A percentile compares a stretch with the other conserved stretches of the same genome.
Evolutionary conservation across 2,329 filamentous ascomycete genomes (phyloP).

Genomic region (Aspergillus luchuensis): DNA sequence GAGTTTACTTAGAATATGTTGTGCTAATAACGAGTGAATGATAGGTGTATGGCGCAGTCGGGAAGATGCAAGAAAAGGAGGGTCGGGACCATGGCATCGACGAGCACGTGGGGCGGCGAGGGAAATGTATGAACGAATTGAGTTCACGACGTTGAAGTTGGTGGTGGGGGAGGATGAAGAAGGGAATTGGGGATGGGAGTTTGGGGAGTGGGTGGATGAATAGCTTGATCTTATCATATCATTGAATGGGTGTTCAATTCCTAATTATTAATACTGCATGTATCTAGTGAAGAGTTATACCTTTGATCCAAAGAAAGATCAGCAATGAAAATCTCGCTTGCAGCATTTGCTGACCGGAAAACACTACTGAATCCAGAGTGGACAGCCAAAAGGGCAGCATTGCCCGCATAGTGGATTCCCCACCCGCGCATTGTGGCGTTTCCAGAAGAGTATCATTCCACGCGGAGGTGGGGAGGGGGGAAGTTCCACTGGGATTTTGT

Average conservation of each 20-base stretch:
- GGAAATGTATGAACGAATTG: slow-evolving; percentile 62
- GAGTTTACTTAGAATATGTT: neutral
- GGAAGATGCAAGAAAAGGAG: slow-evolving; percentile 63
- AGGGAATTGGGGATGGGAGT: slow-evolving; percentile 58
- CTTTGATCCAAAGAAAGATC: neutral
- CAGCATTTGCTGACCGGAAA: too few species aligned
- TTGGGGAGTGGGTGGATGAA: slow-evolving; percentile 56
- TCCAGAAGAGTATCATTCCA: slow-evolving; percentile 13
- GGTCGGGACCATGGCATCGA: slow-evolving; percentile 59
- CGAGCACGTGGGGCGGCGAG: slow-evolving; percentile 53
- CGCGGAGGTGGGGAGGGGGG: slow-evolving; percentile 3
- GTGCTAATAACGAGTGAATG: too few species aligned
- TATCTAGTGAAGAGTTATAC: neutral
- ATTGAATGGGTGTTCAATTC: too few species aligned
- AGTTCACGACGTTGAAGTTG: slow-evolving; percentile 65
- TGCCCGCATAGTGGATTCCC: slow-evolving; percentile 2
- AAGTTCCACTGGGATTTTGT: neutral
- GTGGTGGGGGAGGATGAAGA: slow-evolving; percentile 64
- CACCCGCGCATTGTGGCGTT: neutral
- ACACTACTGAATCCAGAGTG: too few species aligned
- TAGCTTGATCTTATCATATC: neutral
- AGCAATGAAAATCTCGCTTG: too few species aligned
- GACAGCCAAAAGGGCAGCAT: slow-evolving; percentile 7
- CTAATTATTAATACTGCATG: neutral
- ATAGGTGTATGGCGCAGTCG: slow-evolving; percentile 66